Base-by-base conservation (phyloP, 1,284 basidiomycete species). In the Moesziomyces sp. region DNA sequence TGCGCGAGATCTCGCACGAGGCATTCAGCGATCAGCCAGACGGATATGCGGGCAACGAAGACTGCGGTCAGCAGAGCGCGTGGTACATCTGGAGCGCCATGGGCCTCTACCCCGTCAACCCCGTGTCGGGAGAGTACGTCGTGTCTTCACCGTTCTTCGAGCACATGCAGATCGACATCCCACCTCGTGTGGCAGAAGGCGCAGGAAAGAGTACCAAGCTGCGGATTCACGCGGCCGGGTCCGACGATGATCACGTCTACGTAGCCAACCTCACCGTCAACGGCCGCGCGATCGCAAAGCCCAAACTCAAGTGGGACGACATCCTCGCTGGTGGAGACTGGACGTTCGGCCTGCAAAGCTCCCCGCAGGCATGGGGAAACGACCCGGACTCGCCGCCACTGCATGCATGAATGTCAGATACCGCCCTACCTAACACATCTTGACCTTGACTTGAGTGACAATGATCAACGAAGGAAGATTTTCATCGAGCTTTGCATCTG, bases 31-130 rank as follows among this genome's bases (percentile, higher is more conserved):
- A 89, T 57, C 89, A 89, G 1, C 87, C 89, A 3, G 88, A 87
- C 56, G 91, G 91, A 8, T 85, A 91, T 3, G 88, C 89, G 13
- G 91, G 91, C 89, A 94, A 93, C 78, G 92, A 94, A 82, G 92
- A 94, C 77, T 93, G 92, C 74, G 92, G 92, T 0, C 92, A 93
- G 82, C 93, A 93, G 91, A 91, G 90, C 76, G 90, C 92, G 0
- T 93, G 92, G 92, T 93, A 91, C 80, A 87, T 93, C 13, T 93
- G 93, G 85, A 66, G 52, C 58, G 90, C 89, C 46, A 89, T 94
- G 80, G 92, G 92, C 0, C 91, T 93, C 84, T 94, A 93, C 77
- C 94, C 95, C 75, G 92, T 93, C 89, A 89, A 0, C 88, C 88
- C 9, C 3, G 60, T 69, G 0, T 64, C 59, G 13, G 74, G 66